Evolutionary conservation across 2,329 filamentous ascomycete genomes (phyloP).

Genomic region (Aspergillus bombycis): DNA sequence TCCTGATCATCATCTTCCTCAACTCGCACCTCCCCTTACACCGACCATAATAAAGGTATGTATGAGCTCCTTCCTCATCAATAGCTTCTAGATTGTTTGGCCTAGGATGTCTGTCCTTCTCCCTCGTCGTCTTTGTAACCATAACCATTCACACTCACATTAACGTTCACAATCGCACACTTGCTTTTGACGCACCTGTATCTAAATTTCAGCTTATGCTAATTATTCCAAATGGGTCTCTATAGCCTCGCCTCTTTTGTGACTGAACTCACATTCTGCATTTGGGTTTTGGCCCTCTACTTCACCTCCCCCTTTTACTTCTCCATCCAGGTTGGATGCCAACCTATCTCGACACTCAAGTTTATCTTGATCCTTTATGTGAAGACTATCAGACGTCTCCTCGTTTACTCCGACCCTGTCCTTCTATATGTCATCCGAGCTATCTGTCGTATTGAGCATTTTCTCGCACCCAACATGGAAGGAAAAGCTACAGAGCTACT

Average conservation of each 20-base stretch:
- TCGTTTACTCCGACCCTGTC: slow-evolving; percentile 8
- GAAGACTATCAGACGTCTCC: not conserved
- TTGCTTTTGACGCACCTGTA: not conserved
- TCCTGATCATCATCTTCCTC: slow-evolving; percentile 7
- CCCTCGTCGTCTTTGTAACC: slow-evolving; percentile 1
- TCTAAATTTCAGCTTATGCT: not conserved
- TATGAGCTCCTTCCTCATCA: not conserved
- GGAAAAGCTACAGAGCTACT: slow-evolving; percentile 58
- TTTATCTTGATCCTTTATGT: not conserved
- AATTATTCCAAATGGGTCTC: not conserved
- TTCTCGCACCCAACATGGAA: slow-evolving; percentile 52
- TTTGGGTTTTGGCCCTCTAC: not conserved
- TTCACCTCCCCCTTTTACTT: not conserved
- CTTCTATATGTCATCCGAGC: slow-evolving; percentile 22
- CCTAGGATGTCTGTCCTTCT: not conserved
- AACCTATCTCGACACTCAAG: not conserved
- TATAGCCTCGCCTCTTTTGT: not conserved
- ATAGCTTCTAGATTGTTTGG: not conserved
- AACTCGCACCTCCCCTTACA: not conserved
- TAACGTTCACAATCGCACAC: not conserved
- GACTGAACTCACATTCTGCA: not conserved
- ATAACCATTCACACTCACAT: not conserved
- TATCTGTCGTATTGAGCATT: slow-evolving; percentile 14
- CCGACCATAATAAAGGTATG: not conserved
- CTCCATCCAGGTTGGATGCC: not conserved